A percentile compares a stretch with the other conserved stretches of the same genome.
Conservation (phyloP, 2,329 filamentous ascomycete genomes). For the Stagonosporopsis rhizophila region DNA sequence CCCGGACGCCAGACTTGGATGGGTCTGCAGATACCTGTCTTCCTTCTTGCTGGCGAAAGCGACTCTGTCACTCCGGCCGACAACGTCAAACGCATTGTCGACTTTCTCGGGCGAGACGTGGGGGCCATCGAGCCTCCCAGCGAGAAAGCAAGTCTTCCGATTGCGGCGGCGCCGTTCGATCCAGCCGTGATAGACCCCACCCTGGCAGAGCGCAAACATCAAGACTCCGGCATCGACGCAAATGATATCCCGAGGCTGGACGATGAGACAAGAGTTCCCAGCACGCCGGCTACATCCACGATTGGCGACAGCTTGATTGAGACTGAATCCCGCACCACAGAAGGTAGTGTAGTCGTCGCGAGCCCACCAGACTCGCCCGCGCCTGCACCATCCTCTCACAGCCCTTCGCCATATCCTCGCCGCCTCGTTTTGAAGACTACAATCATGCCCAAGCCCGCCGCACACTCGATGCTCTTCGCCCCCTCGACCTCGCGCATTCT, state of each 20-base stretch:
- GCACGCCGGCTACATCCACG: slow-evolving; percentile 28
- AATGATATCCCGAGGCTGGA: slow-evolving; percentile 34
- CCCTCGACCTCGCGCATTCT: slow-evolving; percentile 77
- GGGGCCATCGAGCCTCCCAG: slow-evolving; percentile 42
- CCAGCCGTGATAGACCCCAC: slow-evolving; percentile 32
- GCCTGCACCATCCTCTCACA: slow-evolving; percentile 7
- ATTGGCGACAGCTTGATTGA: slow-evolving; percentile 24
- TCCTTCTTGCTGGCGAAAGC: slow-evolving; percentile 77
- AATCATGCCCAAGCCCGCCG: slow-evolving; percentile 77
- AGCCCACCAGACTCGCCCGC: slow-evolving; percentile 19
- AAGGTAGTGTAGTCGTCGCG: slow-evolving; percentile 27
- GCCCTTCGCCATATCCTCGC: slow-evolving; percentile 36
- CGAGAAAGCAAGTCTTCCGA: slow-evolving; percentile 52
- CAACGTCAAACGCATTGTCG: slow-evolving; percentile 73
- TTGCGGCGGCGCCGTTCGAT: slow-evolving; percentile 59
- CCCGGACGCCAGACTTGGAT: slow-evolving; percentile 76
- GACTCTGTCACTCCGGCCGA: slow-evolving; percentile 77
- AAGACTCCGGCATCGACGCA: slow-evolving; percentile 45
- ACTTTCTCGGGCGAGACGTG: slow-evolving; percentile 49
- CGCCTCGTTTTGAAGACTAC: slow-evolving; percentile 67
- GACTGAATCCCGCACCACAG: slow-evolving; percentile 45
- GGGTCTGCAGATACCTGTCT: slow-evolving; percentile 74
- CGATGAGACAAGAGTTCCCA: slow-evolving; percentile 24
- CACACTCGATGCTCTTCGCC: slow-evolving; percentile 84
- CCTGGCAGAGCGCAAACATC: slow-evolving; percentile 37